Percentiles rank a stretch among this genome's conserved stretches.
Conservation (phyloP, 1,284 basidiomycete species). For the Fomitopsis palustris region DNA sequence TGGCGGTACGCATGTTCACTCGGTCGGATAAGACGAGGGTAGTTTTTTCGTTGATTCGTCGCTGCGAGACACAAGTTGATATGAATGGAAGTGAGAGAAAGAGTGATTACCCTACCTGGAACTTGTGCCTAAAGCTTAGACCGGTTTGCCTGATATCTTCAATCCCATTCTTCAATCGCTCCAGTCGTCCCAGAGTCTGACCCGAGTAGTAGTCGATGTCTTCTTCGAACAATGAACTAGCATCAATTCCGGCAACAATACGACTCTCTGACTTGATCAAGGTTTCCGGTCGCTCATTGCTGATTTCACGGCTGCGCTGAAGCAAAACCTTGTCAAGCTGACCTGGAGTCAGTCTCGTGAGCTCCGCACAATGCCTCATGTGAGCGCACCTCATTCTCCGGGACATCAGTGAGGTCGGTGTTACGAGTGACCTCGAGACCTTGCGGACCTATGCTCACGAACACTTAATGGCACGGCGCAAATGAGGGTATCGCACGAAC, state of each 20-base stretch:
- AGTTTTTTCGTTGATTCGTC: constrained; percentile 23
- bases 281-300: constrained; percentile 20
- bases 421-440: constrained; percentile 17
- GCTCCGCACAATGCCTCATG: background rate
- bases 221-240: constrained; percentile 42
- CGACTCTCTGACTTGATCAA: constrained; percentile 22
- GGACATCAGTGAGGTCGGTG: constrained; percentile 17
- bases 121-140: constrained; percentile 18
- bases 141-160: constrained; percentile 11
- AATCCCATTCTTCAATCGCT: constrained; percentile 8
- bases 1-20: constrained; percentile 4
- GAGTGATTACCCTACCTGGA: constrained; percentile 8
- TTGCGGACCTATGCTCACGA: constrained; percentile 19
- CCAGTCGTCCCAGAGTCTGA: background rate
- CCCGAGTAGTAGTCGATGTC: background rate
- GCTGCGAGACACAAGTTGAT: background rate
- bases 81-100: no score
- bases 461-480: constrained; percentile 4
- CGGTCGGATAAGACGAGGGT: constrained; percentile 11
- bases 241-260: constrained; percentile 41
- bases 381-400: constrained; percentile 18
- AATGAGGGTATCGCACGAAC: constrained; percentile 27
- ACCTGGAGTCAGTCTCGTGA: background rate
- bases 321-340: constrained; percentile 26
- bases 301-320: constrained; percentile 35